phyloP scores from a whole-genome alignment of 192 early-diverging fungal genomes.

The Coemansia sp. region DNA sequence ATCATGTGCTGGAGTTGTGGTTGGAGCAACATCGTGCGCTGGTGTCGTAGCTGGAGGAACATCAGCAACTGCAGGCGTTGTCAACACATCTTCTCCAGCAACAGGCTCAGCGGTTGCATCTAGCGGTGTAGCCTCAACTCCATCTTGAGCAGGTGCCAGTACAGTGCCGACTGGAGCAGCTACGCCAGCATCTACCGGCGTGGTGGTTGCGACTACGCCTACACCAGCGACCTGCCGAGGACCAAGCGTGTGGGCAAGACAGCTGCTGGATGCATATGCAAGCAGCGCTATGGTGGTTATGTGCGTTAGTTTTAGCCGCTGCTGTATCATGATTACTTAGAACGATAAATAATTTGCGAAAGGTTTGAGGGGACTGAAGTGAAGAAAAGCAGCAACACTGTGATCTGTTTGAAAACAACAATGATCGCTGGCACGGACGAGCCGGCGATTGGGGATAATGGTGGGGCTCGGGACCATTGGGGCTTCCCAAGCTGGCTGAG shows the following conservation, averaged over 20 bases:
- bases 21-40: neutral
- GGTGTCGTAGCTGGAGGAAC: constrained; percentile 4
- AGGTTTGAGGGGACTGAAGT: neutral
- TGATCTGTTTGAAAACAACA: no score
- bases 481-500: neutral
- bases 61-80: neutral
- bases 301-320: neutral
- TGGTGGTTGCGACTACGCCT: neutral
- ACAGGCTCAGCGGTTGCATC: neutral
- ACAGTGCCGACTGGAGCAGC: constrained; percentile 1
- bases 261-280: constrained; percentile 7
- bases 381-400: neutral
- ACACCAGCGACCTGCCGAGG: constrained; percentile 6
- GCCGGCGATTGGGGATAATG: neutral
- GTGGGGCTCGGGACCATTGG: no score
- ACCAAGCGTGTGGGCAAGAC: neutral
- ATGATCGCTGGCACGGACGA: neutral
- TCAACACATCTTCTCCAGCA: neutral
- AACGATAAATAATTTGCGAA: neutral
- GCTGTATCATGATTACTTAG: constrained; percentile 7
- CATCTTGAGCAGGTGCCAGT: neutral
- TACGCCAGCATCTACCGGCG: constrained; percentile 4
- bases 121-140: constrained; percentile 4
- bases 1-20: neutral
- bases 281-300: constrained; percentile 1